These are phyloP conservation scores for Emmonsiellopsis sp. DNA, from an alignment of 2,329 filamentous ascomycete species.

Conservation along the genomic window DNA sequence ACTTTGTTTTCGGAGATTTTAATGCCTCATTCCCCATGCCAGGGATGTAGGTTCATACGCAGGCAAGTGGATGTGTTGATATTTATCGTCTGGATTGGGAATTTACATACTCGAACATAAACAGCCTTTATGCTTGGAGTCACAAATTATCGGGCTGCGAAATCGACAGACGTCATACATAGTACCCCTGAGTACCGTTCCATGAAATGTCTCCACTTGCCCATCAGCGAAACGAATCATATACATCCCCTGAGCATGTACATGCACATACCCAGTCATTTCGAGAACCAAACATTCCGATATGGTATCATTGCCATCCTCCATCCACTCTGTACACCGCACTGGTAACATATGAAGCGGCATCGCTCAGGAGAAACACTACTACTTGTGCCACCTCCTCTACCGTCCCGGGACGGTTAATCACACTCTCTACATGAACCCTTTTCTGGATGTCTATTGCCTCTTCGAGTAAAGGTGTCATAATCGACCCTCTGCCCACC, in stretches of 20 bases:
- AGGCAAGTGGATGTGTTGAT: background rate
- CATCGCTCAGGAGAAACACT: constrained; percentile 40
- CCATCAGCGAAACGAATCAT: too few relatives aligned
- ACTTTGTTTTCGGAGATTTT: constrained; percentile 10
- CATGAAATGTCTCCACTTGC: too few relatives aligned
- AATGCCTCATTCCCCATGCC: constrained; percentile 1
- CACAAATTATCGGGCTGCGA: too few relatives aligned
- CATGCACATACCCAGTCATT: too few relatives aligned
- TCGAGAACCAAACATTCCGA: too few relatives aligned
- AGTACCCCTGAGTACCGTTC: too few relatives aligned
- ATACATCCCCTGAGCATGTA: too few relatives aligned
- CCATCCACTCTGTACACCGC: constrained; percentile 40
- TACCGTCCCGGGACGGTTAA: constrained; percentile 22
- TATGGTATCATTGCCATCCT: constrained; percentile 26
- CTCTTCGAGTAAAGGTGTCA: constrained; percentile 25
- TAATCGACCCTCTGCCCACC: constrained; percentile 20
- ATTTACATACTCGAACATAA: too few relatives aligned
- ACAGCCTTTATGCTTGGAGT: too few relatives aligned
- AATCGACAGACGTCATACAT: too few relatives aligned
- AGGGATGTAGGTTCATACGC: background rate
- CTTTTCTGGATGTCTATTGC: constrained; percentile 18
- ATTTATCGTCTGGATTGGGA: too few relatives aligned
- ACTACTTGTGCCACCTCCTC: constrained; percentile 37
- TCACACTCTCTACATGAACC: constrained; percentile 12
- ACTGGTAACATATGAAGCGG: constrained; percentile 40